Conservation (phyloP, 768 basidiomycete genomes). For the Termitomyces sp. region DNA sequence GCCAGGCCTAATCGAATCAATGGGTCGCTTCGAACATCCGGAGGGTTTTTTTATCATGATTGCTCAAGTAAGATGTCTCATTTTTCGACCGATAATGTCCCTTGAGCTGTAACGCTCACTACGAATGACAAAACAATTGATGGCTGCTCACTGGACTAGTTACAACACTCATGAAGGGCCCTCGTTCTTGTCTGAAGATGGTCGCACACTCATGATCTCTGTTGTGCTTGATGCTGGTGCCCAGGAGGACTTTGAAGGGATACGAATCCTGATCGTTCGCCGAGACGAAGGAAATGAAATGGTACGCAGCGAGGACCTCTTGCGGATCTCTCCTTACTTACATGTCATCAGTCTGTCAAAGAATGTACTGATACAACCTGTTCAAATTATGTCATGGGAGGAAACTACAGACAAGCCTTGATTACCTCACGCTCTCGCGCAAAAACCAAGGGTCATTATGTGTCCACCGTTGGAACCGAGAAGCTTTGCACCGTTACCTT, state of each 20-base stretch:
- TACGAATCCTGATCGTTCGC: conserved; percentile 7
- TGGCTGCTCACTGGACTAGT: not conserved
- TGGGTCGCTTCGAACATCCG: too few species aligned
- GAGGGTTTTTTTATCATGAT: not conserved
- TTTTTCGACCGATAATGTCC: not conserved
- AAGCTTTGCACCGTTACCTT: conserved; percentile 8
- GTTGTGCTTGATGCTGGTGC: conserved; percentile 8
- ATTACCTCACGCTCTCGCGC: not conserved
- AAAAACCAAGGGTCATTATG: not conserved
- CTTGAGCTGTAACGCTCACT: not conserved
- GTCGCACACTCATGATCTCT: conserved; percentile 8
- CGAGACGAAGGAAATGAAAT: not conserved
- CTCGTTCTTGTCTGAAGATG: conserved; percentile 6
- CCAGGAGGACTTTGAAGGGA: conserved; percentile 3
- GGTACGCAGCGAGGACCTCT: not conserved
- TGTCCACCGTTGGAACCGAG: not conserved
- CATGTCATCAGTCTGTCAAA: not conserved
- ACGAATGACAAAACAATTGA: not conserved
- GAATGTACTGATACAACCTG: not conserved
- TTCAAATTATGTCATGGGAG: not conserved
- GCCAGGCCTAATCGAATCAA: too few species aligned
- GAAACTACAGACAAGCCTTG: not conserved
- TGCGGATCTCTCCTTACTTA: not conserved
- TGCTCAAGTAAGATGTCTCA: conserved; percentile 7
- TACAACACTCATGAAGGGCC: conserved; percentile 4